Percentiles rank a stretch among this genome's conserved stretches.
These are phyloP conservation scores for Hypocreales sp. DNA, from an alignment of 2,329 filamentous ascomycete species.

Conservation along the genomic window DNA sequence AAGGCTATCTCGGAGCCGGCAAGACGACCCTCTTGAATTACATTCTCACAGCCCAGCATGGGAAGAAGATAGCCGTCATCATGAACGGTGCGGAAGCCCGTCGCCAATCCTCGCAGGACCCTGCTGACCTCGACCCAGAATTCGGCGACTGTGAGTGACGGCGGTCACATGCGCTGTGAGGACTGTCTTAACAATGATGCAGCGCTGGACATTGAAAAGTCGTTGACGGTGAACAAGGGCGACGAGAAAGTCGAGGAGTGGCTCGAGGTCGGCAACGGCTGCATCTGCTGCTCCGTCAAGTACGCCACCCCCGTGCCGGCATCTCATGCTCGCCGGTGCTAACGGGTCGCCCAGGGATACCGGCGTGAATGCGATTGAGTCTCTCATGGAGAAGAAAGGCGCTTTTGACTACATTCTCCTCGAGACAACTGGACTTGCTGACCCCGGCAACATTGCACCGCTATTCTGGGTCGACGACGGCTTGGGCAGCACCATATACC, in stretches of 20 bases:
- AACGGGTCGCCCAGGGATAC: slow-evolving; percentile 45
- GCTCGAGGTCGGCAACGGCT: slow-evolving; percentile 91
- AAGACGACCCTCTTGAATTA: slow-evolving; percentile 95
- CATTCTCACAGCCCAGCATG: slow-evolving; percentile 85
- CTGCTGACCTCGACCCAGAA: slow-evolving; percentile 29
- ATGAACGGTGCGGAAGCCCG: slow-evolving; percentile 50
- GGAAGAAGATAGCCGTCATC: slow-evolving; percentile 96
- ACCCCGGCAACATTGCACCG: slow-evolving; percentile 89
- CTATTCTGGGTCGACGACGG: slow-evolving; percentile 98
- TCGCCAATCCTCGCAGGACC: not conserved
- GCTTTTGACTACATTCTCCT: slow-evolving; percentile 95
- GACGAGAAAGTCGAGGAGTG: slow-evolving; percentile 80
- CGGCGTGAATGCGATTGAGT: slow-evolving; percentile 89
- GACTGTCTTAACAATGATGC: slow-evolving; percentile 1
- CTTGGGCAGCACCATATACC: slow-evolving; percentile 84
- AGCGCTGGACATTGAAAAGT: slow-evolving; percentile 93
- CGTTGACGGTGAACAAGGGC: slow-evolving; percentile 75
- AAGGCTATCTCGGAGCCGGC: slow-evolving; percentile 85
- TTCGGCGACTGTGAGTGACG: slow-evolving; percentile 61
- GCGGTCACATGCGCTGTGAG: slow-evolving; percentile 3
- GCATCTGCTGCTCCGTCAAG: slow-evolving; percentile 96
- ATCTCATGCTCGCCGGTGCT: not conserved
- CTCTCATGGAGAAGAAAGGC: slow-evolving; percentile 84
- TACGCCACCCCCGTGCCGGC: slow-evolving; percentile 19
- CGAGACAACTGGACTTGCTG: slow-evolving; percentile 88